Evolutionary conservation across 1,139 yeast species (phyloP).

Genomic region (Saccharomyces uvarum): DNA sequence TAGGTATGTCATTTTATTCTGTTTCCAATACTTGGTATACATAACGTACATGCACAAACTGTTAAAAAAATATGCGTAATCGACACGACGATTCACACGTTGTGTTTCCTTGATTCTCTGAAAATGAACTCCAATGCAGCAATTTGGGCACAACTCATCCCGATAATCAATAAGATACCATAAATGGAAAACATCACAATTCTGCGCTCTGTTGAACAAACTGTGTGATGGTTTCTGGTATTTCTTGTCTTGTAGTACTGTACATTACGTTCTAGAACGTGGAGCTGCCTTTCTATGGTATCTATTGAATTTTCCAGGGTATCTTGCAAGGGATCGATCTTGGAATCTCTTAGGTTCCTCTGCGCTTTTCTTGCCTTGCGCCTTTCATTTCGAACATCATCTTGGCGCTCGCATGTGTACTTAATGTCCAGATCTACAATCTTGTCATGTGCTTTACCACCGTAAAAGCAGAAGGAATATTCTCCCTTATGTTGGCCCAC

Average conservation of each 20-base stretch:
- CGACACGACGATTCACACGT: slow-evolving; percentile 40
- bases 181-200: slow-evolving; percentile 77
- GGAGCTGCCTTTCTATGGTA: slow-evolving; percentile 60
- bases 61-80: not conserved
- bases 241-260: slow-evolving; percentile 89
- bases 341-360: slow-evolving; percentile 11
- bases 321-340: slow-evolving; percentile 41
- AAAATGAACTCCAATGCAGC: slow-evolving; percentile 79
- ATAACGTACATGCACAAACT: not conserved
- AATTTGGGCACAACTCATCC: slow-evolving; percentile 80
- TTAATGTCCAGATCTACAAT: slow-evolving; percentile 82
- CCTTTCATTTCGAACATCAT: slow-evolving; percentile 57
- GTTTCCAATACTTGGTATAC: not conserved
- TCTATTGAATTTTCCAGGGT: slow-evolving; percentile 48
- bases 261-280: slow-evolving; percentile 54
- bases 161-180: slow-evolving; percentile 74
- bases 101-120: slow-evolving; percentile 73
- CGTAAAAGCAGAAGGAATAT: slow-evolving; percentile 85
- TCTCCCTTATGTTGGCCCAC: slow-evolving; percentile 68
- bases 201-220: slow-evolving; percentile 77
- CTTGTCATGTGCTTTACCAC: slow-evolving; percentile 83
- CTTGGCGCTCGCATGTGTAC: slow-evolving; percentile 37
- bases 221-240: slow-evolving; percentile 86
- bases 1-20: slow-evolving; percentile 8
- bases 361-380: slow-evolving; percentile 39